These are phyloP conservation scores for Aschersonia sp. DNA, from an alignment of 2,329 filamentous ascomycete species.

Conservation along the genomic window DNA sequence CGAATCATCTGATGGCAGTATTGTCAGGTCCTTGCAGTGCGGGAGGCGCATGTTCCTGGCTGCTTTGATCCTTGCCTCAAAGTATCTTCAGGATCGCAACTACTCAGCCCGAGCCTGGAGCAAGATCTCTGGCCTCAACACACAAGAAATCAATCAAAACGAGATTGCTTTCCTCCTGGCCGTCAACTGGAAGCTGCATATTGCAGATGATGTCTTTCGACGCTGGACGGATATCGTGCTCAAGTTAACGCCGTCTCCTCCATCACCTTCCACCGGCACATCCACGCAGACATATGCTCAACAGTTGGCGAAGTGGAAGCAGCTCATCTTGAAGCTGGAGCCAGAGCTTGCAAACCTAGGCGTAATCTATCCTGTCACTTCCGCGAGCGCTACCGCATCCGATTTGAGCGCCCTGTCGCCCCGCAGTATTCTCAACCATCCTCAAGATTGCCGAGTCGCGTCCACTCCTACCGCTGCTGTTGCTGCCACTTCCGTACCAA, in stretches of 20 bases:
- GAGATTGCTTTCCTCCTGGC: constrained; percentile 83
- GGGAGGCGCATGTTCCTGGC: constrained; percentile 95
- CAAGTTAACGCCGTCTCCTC: constrained; percentile 63
- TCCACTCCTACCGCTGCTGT: constrained; percentile 20
- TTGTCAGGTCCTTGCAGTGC: constrained; percentile 73
- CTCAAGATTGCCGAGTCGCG: constrained; percentile 18
- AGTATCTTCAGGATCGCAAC: constrained; percentile 95
- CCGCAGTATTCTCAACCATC: constrained; percentile 28
- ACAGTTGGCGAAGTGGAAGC: constrained; percentile 42
- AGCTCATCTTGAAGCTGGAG: constrained; percentile 40
- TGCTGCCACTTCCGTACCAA: constrained; percentile 24
- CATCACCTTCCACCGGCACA: constrained; percentile 39
- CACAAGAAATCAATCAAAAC: constrained; percentile 90
- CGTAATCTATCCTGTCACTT: constrained; percentile 26
- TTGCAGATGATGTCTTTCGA: constrained; percentile 77
- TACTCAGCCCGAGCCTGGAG: constrained; percentile 97
- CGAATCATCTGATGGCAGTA: constrained; percentile 64
- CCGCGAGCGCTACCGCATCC: constrained; percentile 13
- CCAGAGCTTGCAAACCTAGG: constrained; percentile 45
- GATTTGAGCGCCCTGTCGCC: constrained; percentile 24
- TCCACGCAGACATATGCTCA: constrained; percentile 26
- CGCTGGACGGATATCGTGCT: constrained; percentile 89
- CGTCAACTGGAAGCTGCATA: constrained; percentile 90
- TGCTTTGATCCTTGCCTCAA: constrained; percentile 87
- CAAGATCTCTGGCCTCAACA: constrained; percentile 94